Evolutionary conservation across 306 rosid species (phyloP), one percentile per base, ranked within the genome.

Genomic region (Datisca glomerata): DNA sequence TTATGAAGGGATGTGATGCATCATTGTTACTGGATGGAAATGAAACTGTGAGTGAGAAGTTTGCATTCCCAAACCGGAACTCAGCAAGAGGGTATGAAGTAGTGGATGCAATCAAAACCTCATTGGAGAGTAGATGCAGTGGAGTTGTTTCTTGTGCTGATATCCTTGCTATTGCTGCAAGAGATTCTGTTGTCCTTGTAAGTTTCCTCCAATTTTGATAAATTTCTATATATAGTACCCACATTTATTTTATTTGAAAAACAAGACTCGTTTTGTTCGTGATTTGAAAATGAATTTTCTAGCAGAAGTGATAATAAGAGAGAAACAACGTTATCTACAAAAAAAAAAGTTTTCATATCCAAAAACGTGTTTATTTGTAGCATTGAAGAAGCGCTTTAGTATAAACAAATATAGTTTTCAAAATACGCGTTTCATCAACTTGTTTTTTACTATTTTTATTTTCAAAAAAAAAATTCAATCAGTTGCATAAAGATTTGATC

Each of bases 131-230:
- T 63, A 71, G 69, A 3, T 87, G 97, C 3, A 59, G 43, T 18
- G 93, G 94, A 14, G 73, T 78, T 45, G 94, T 83, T 9, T 87
- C 97, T 0, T 87, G 97, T 45, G 85, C 97, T 50, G 94, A 87
- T 50, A 74, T 87, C 45, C 40, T 87, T 24, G 41, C 97, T 51
- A 49, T 87, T 18, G 93, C 86, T 19, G 94, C 94, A 3, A 62
- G 83, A 70, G 94, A 87, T 55, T 76, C 97, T 41, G 85, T 87
- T 23, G 23, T 74, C 25, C 65, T 87, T 21, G 93, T 87, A 79
- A 21, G n/a, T n/a, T 18, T 0, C 4, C 23, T 12, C 8, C 0
- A 16, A 16, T 8, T 17, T 16, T 11, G 16, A 22, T 13, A 23
- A 4, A 25, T 25, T 4, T 25, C 4, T 8, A 25, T 8, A 25